Evolutionary conservation across 139 green algal species (phyloP), one percentile per base, ranked within the genome.

Genomic region (Picochlorum sp.): DNA sequence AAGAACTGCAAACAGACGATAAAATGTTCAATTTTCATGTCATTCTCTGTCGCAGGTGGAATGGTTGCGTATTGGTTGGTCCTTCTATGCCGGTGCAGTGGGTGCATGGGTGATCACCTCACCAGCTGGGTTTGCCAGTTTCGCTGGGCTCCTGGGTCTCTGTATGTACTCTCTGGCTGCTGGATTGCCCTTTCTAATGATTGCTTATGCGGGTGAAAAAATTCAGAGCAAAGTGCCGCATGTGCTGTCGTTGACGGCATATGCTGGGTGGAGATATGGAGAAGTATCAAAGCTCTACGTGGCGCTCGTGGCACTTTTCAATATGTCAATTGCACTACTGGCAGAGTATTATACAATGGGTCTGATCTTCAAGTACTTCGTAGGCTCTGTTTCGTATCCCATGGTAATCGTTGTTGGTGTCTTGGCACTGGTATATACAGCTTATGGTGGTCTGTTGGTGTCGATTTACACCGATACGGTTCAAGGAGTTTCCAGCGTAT

Each of bases 381-480:
- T 92, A 2, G 68, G 69, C 57, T 73, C 65, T 10, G 49, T 54
- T 61, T 5, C 66, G 59, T 39, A 72, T 67, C 73, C 79, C 33
- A 87, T 93, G 64, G 76, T 90, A 45, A 64, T 92, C 44, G 40
- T 80, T 0, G 69, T 89, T 5, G 83, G 77, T 33, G 32, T 84
- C 20, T 47, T 89, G 2, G 77, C 76, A 22, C 57, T 60, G 33
- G 10, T 51, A 4, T 91, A 91, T 71, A 90, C 83, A 24, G 53
- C 66, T 10, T 77, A 76, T 40, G 83, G 83, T 30, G 81, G 81
- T 32, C 62, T 87, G 24, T 72, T 75, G 32, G 73, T 94, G 33
- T 87, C 76, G 32, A 89, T 94, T 57, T 54, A 82, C 16, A 94
- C 85, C 4, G 85, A 94, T 63, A 76, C 86, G 33, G 35, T 80